A percentile compares a stretch with the other conserved stretches of the same genome.
phyloP scores from a whole-genome alignment of 345 rosid genomes.

The Rhizophora apiculata region DNA sequence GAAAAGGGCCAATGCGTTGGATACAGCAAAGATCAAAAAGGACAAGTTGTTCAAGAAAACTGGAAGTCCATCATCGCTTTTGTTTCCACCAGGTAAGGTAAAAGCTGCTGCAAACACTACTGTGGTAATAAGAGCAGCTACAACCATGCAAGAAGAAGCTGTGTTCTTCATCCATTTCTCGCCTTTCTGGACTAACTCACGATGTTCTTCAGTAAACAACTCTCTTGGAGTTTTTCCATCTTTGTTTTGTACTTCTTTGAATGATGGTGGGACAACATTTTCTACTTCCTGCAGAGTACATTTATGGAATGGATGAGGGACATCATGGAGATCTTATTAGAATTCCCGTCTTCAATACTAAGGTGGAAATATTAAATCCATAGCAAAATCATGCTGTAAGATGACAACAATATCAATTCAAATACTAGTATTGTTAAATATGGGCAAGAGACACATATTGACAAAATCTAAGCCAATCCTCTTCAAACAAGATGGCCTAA shows the following conservation, averaged over 20 bases:
- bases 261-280: slow-evolving; percentile 12
- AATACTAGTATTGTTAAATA: no score
- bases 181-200: slow-evolving; percentile 9
- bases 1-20: slow-evolving; percentile 9
- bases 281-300: slow-evolving; percentile 14
- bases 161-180: slow-evolving; percentile 25
- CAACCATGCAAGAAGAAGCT: slow-evolving; percentile 13
- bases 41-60: not conserved
- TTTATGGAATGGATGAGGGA: not conserved
- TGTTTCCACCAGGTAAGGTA: slow-evolving; percentile 14
- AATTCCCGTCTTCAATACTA: no score
- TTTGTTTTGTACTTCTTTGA: not conserved
- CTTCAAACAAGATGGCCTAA: no score
- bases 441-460: no score
- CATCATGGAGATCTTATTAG: no score
- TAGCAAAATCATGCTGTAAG: not conserved
- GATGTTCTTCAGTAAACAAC: slow-evolving; percentile 8
- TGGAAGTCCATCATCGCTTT: not conserved
- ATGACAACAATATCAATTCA: not conserved
- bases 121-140: slow-evolving; percentile 17
- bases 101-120: slow-evolving; percentile 21
- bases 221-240: slow-evolving; percentile 5
- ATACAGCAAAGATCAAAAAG: slow-evolving; percentile 5
- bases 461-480: no score
- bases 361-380: no score